Base-by-base conservation (phyloP, 2,329 filamentous ascomycete species). In the Moelleriella libera region DNA sequence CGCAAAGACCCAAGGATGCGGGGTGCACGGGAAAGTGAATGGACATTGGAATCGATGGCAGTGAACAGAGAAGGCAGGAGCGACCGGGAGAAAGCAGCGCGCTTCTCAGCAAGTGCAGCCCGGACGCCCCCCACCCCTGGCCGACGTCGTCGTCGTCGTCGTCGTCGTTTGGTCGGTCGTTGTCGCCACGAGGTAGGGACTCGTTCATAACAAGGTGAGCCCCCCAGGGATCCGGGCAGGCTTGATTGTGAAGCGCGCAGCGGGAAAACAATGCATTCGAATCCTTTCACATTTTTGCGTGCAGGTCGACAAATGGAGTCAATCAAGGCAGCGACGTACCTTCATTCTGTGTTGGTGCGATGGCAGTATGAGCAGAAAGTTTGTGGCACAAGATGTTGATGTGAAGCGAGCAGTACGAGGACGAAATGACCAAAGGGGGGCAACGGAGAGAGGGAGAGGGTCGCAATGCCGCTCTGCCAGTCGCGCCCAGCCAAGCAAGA, bases 321-420 rank as follows among this genome's bases (percentile, higher is more conserved):
- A 21, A 2, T 21, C 21, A 21, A 2, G 30, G 40, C 47, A 47
- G 47, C 42, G 37, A 51, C 49, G 30, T 46, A 51, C 61, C 61
- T 63, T 63, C 61, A 63, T 63, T 50, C 60, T 63, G 60, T 62
- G 58, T 56, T 57, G 60, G 57, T 54, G 45, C 37, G 34, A 39
- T 40, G 48, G 46, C 44, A 44, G 44, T 41, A 29, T 41, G 12
- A 29, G 32, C 32, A 21, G 45, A 9, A 21, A 28, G 42, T 28
- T 30, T 6, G 42, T 43, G 42, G 42, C 42, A 43, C 42, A 4
- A 30, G 42, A 21, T 11, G 42, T 29, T 6, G 42, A 11, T 8
- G 21, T 42, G 40, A 14, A 11, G 10, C 9, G 14, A 10, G 10
- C n/a, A 10, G 14, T 14, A 14, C 10, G 11, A 11, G 40, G 29